Conservation (phyloP, 495 filamentous ascomycete species). For the Xylaria scruposa region DNA sequence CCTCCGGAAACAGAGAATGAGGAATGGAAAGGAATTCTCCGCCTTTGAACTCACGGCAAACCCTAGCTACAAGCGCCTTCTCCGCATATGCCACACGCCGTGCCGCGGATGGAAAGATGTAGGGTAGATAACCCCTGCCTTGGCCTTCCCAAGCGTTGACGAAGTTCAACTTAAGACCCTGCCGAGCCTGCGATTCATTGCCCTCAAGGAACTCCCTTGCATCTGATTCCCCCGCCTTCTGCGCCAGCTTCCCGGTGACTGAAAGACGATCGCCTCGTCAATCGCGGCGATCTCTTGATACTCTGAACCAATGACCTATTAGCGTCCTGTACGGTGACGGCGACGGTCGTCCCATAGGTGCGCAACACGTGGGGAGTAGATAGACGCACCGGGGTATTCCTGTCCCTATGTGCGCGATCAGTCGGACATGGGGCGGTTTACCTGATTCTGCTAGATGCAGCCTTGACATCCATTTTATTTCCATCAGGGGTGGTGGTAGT, state of each 20-base stretch:
- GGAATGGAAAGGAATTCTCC: not conserved
- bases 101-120: not conserved
- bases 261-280: conserved; percentile 12
- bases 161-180: not conserved
- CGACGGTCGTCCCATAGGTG: conserved; percentile 11
- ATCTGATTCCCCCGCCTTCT: not conserved
- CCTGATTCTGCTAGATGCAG: conserved; percentile 16
- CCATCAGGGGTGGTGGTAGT: conserved; percentile 2
- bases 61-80: conserved; percentile 3
- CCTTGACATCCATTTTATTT: conserved; percentile 1
- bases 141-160: not conserved
- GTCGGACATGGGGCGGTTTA: conserved; percentile 8
- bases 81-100: conserved; percentile 3
- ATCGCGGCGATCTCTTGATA: not conserved
- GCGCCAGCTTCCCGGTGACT: not conserved
- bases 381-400: conserved; percentile 7
- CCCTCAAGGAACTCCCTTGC: not conserved
- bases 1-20: conserved; percentile 1
- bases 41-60: not conserved
- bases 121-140: not conserved
- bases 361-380: conserved; percentile 16
- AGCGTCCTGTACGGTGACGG: conserved; percentile 3
- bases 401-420: not conserved
- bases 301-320: not conserved
- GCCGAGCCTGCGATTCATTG: not conserved